Conservation (phyloP, 163 green algal species). For the Scenedesmus sp. region DNA sequence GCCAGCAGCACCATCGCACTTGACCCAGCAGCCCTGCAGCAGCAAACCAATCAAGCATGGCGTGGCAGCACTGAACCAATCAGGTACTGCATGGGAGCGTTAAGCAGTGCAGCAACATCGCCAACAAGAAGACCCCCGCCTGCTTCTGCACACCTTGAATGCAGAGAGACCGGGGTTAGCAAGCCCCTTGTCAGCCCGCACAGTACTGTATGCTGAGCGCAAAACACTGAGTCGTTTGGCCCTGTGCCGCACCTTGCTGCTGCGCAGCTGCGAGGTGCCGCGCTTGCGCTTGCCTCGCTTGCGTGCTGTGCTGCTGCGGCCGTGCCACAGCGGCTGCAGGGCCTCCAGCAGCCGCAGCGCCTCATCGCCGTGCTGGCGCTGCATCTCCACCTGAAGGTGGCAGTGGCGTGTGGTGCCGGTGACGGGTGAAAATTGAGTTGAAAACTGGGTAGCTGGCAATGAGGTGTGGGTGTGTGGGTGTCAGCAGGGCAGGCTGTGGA, state of each 20-base stretch:
- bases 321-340: slow-evolving; percentile 37
- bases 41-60: neutral
- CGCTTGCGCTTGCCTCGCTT: neutral
- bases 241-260: slow-evolving; percentile 9
- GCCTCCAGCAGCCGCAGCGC: slow-evolving; percentile 15
- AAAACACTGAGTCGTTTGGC: no score
- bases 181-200: neutral
- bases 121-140: neutral
- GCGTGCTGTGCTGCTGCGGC: slow-evolving; percentile 5
- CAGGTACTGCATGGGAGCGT: neutral
- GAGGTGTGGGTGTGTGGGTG: no score
- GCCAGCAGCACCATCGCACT: neutral
- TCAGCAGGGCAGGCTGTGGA: neutral
- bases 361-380: neutral
- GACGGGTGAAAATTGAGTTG: neutral
- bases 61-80: neutral
- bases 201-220: neutral
- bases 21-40: neutral
- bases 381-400: neutral
- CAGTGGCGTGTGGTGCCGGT: neutral
- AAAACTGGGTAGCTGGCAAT: neutral
- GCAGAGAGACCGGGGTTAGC: no score
- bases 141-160: neutral
- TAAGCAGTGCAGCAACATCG: neutral
- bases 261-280: no score